These are phyloP conservation scores for Tuber calosporum DNA, from an alignment of 495 filamentous ascomycete species.

Conservation along the genomic window DNA sequence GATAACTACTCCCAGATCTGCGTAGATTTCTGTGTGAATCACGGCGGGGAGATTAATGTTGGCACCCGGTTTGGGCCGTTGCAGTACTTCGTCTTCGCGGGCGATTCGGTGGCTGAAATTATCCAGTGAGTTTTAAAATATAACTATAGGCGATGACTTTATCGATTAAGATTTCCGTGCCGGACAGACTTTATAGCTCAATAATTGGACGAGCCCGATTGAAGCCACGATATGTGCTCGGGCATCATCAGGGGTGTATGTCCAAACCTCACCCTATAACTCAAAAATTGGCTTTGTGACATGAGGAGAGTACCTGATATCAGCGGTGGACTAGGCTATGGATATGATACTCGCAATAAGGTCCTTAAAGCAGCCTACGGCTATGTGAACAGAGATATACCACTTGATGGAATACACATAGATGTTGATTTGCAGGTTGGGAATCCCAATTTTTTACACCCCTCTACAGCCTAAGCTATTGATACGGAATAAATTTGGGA, in stretches of 20 bases:
- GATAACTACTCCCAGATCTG: slow-evolving; percentile 41
- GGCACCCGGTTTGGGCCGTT: slow-evolving; percentile 32
- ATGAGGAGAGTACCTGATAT: not conserved
- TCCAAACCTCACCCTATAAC: not conserved
- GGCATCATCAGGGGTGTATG: slow-evolving; percentile 34
- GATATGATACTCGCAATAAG: slow-evolving; percentile 20
- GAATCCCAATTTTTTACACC: not conserved
- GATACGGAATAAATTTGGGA: not conserved
- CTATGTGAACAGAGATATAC: slow-evolving; percentile 25
- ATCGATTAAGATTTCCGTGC: not conserved
- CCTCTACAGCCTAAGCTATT: not conserved
- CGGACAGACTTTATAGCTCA: slow-evolving; percentile 21
- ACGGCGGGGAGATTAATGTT: slow-evolving; percentile 20
- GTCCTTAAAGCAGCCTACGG: slow-evolving; percentile 10
- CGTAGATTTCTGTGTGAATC: slow-evolving; percentile 30
- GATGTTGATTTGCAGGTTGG: slow-evolving; percentile 37
- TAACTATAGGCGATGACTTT: not conserved
- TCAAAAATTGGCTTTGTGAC: not conserved
- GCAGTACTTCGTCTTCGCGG: slow-evolving; percentile 27
- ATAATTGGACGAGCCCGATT: slow-evolving; percentile 30
- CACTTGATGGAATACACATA: slow-evolving; percentile 37
- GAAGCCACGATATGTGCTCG: slow-evolving; percentile 34
- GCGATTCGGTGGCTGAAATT: slow-evolving; percentile 22
- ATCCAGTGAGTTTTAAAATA: slow-evolving; percentile 13
- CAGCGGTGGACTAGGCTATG: slow-evolving; percentile 2